Evolutionary conservation across 164 flowering plant species (phyloP).

Genomic region (Stephania cephalantha): DNA sequence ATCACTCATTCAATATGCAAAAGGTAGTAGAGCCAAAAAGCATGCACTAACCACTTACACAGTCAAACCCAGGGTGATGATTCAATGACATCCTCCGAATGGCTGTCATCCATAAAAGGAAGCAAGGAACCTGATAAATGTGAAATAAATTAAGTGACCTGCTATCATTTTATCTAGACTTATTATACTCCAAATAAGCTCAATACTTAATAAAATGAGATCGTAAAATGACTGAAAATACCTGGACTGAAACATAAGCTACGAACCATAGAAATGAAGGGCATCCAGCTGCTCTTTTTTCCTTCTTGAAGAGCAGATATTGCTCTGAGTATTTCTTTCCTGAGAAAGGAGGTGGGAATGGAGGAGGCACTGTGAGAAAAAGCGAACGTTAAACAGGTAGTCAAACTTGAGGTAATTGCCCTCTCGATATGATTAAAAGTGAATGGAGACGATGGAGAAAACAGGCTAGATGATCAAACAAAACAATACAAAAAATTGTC

Average conservation of each 20-base stretch:
- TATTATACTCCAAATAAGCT: neutral
- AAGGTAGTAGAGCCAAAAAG: neutral
- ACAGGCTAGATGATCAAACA: neutral
- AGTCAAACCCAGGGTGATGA: constrained; percentile 84
- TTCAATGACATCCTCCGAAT: constrained; percentile 78
- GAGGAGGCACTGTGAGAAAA: constrained; percentile 76
- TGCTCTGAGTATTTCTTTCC: constrained; percentile 65
- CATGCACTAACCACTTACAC: constrained; percentile 39
- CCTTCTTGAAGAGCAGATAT: constrained; percentile 41
- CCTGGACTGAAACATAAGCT: constrained; percentile 57
- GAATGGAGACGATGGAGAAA: neutral
- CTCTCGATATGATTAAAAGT: neutral
- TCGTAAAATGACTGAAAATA: constrained; percentile 18
- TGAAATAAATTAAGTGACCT: neutral
- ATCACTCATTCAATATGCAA: neutral
- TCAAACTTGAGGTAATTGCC: neutral
- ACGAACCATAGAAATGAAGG: constrained; percentile 73
- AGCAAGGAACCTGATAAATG: constrained; percentile 67
- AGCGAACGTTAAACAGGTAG: constrained; percentile 20
- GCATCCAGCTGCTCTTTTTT: constrained; percentile 61
- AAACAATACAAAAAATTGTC: neutral
- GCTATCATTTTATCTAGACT: neutral
- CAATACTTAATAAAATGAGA: neutral
- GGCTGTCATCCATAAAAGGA: constrained; percentile 60
- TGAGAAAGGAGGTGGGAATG: constrained; percentile 79